Evolutionary conservation across 202 grass and related monocot species (phyloP).

Genomic region (Zoysia matrella): DNA sequence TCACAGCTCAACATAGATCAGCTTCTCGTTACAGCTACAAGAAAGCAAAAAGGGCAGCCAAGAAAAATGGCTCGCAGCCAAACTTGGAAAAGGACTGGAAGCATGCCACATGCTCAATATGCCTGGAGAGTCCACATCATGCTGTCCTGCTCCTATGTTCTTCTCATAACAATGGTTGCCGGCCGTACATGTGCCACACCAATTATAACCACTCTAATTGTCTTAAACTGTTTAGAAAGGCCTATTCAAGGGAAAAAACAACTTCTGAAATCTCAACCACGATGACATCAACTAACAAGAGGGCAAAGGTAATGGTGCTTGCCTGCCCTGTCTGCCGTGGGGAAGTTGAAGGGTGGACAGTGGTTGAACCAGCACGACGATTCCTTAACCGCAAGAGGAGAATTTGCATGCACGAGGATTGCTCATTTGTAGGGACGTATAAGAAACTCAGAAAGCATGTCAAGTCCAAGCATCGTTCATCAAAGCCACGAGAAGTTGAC

Average conservation of each 20-base stretch:
- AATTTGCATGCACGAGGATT: slow-evolving; percentile 61
- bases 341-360: slow-evolving; percentile 73
- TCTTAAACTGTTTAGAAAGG: slow-evolving; percentile 57
- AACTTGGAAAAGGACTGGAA: slow-evolving; percentile 51
- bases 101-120: slow-evolving; percentile 59
- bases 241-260: slow-evolving; percentile 43
- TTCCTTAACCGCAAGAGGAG: slow-evolving; percentile 75
- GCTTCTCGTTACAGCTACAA: not conserved
- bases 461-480: slow-evolving; percentile 58
- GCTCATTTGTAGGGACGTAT: slow-evolving; percentile 65
- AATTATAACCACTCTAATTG: slow-evolving; percentile 60
- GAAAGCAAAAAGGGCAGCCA: slow-evolving; percentile 43
- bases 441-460: slow-evolving; percentile 65
- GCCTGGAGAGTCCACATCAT: slow-evolving; percentile 61
- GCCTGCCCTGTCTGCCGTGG: slow-evolving; percentile 72
- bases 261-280: slow-evolving; percentile 22
- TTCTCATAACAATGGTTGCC: slow-evolving; percentile 59
- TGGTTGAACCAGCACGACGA: slow-evolving; percentile 55
- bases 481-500: slow-evolving; percentile 59
- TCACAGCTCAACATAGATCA: slow-evolving; percentile 9
- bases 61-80: slow-evolving; percentile 34
- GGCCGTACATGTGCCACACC: slow-evolving; percentile 63
- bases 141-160: slow-evolving; percentile 65
- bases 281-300: slow-evolving; percentile 38
- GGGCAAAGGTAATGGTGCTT: slow-evolving; percentile 47